These are phyloP conservation scores for Eucalyptus fibrosa DNA, from an alignment of 345 rosid species.

Conservation along the genomic window DNA sequence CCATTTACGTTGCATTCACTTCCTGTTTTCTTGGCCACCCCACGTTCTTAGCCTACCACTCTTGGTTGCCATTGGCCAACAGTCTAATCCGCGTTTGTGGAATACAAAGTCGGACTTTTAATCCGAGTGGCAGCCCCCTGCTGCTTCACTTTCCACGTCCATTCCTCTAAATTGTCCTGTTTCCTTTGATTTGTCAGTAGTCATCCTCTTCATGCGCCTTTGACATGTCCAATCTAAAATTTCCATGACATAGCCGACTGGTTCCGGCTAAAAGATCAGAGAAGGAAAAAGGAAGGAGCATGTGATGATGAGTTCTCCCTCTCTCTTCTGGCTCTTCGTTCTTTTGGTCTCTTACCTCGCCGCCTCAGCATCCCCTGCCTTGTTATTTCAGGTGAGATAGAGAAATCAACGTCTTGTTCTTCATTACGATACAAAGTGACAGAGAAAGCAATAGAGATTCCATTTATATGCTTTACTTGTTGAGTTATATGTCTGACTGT, in stretches of 20 bases:
- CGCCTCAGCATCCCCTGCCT: conserved; percentile 22
- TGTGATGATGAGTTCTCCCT: not conserved
- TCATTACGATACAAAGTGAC: not conserved
- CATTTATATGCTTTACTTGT: not conserved
- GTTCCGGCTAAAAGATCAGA: not conserved
- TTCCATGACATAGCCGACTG: not conserved
- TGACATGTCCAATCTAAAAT: not conserved
- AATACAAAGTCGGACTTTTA: not conserved
- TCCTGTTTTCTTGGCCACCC: not conserved
- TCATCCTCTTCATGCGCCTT: not conserved
- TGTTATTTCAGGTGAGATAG: conserved; percentile 36
- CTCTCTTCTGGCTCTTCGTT: conserved; percentile 1
- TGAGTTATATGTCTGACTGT: not conserved
- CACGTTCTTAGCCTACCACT: not conserved
- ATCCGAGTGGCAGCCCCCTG: not conserved
- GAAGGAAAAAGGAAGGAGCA: not conserved
- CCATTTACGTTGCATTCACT: not conserved
- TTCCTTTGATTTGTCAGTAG: not conserved
- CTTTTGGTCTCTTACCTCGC: conserved; percentile 21
- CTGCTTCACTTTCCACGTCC: not conserved
- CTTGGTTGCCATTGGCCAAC: not conserved
- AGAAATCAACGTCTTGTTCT: not conserved
- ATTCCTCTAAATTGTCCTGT: not conserved
- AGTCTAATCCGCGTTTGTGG: not conserved
- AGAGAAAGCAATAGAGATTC: not conserved